Base-by-base conservation (phyloP, 1,139 yeast species). In the Casaregolazyma suthepensis region DNA sequence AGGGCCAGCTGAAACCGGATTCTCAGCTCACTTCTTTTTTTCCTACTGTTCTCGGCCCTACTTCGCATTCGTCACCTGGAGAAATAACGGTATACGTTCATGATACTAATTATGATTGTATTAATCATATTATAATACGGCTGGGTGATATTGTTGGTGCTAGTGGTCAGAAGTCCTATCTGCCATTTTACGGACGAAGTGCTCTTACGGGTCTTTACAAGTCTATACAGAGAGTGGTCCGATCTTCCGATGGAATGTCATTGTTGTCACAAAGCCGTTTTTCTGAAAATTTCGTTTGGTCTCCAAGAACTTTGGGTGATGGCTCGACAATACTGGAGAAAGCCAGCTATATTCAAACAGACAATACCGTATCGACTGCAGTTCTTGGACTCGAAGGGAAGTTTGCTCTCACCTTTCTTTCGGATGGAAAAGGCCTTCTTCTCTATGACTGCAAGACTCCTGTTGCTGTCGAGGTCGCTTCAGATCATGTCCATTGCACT, bases 171-270 rank as follows among this genome's bases (percentile, higher is more conserved):
- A 38, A 22, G n/a, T 19, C 19, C 3, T 20, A 31, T 4, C 10
- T 47, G 13, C 20, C 42, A 15, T 37, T 38, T 15, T 40, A 38
- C 20, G 42, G 40, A 7, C 46, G 22, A 12, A 20, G 22, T 7
- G 45, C 37, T 61, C 79, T 84, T 54, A 90, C 94, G 5, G 98
- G 98, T 0, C 96, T 89, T 63, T 78, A 82, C 52, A 90, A 89
- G 65, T 86, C 96, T 0, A 83, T 91, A 19, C 80, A 81, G 59
- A 77, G 76, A 52, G 68, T 91, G 1, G 71, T 80, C 17, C 80
- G 90, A 61, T 85, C 96, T 1, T 69, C 78, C 4, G 80, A 81
- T 62, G 89, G 89, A 23, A 72, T 75, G 26, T 76, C 84, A 0
- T 65, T 82, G 54, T 65, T 83, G n/a, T 77, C 86, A 1, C 64